A percentile compares a stretch with the other conserved stretches of the same genome.
Conservation (phyloP, 2,329 filamentous ascomycete species). For the Phialocephala subalpina region DNA sequence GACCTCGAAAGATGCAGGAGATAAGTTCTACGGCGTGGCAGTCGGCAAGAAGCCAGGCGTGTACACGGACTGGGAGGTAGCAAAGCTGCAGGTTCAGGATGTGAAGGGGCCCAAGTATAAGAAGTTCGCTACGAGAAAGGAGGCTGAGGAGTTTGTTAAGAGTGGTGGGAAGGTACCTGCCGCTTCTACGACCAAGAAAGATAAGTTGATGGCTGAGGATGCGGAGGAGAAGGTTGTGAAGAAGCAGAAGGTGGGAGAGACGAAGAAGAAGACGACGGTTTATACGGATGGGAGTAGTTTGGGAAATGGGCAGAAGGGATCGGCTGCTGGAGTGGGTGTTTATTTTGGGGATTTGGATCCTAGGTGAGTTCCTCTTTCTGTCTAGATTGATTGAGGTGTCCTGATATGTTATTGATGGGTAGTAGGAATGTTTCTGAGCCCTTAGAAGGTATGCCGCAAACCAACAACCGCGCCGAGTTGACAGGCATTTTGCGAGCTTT, state of each 20-base stretch:
- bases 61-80: conserved; percentile 72
- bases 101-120: conserved; percentile 75
- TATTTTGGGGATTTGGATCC: conserved; percentile 66
- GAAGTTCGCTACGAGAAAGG: conserved; percentile 71
- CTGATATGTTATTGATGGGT: neutral
- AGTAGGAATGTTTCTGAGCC: conserved; percentile 58
- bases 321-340: conserved; percentile 68
- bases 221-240: conserved; percentile 27
- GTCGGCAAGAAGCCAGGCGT: conserved; percentile 66
- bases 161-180: conserved; percentile 43
- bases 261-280: conserved; percentile 45
- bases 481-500: conserved; percentile 87
- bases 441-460: conserved; percentile 63
- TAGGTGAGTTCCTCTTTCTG: conserved; percentile 50
- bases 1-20: conserved; percentile 44
- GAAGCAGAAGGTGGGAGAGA: neutral
- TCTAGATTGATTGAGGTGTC: neutral
- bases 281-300: conserved; percentile 71
- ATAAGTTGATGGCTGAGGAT: conserved; percentile 45
- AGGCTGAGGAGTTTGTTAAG: conserved; percentile 81
- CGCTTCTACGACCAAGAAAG: conserved; percentile 44
- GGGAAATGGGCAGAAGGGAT: conserved; percentile 63
- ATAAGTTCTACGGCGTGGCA: conserved; percentile 67
- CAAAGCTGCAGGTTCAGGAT: conserved; percentile 76
- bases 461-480: conserved; percentile 96